Percentiles rank a stretch among this genome's conserved stretches.
phyloP scores from a whole-genome alignment of 148 eudicot species.

The Vaccinium myrtillus region DNA sequence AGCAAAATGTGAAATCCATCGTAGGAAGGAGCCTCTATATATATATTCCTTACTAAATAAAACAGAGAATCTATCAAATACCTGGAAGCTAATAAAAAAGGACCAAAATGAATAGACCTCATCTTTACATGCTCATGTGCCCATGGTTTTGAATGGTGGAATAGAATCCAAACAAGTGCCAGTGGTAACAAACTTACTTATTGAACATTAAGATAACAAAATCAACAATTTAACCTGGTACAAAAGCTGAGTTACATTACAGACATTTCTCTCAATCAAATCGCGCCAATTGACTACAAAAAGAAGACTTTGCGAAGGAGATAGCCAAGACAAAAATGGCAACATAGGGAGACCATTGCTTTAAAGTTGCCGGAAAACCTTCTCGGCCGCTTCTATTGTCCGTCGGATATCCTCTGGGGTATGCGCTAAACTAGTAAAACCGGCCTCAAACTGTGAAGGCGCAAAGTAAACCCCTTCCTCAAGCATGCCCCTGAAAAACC shows the following conservation, averaged over 20 bases:
- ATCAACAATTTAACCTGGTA: conserved; percentile 3
- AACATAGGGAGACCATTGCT: background rate
- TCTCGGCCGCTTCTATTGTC: conserved; percentile 86
- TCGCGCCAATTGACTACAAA: background rate
- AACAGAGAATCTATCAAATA: too few species aligned
- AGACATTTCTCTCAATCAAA: conserved; percentile 27
- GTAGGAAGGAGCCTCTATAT: too few species aligned
- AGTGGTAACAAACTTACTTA: background rate
- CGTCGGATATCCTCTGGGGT: conserved; percentile 66
- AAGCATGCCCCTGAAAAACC: conserved; percentile 73
- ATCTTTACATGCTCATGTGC: background rate
- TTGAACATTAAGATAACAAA: conserved; percentile 4
- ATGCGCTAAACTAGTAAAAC: conserved; percentile 88
- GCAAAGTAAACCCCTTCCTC: conserved; percentile 94
- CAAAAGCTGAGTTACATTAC: conserved; percentile 9
- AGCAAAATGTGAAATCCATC: too few species aligned
- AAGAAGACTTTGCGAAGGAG: background rate
- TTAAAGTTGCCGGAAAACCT: conserved; percentile 62
- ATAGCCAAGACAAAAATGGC: background rate
- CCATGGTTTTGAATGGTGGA: background rate
- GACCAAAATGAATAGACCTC: background rate
- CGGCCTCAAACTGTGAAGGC: conserved; percentile 98
- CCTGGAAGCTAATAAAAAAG: background rate
- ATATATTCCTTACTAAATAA: too few species aligned
- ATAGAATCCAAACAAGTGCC: background rate